These are phyloP conservation scores for Cyberlindnera euphorbiiphila DNA, from an alignment of 805 yeast genomes.

Conservation along the genomic window DNA sequence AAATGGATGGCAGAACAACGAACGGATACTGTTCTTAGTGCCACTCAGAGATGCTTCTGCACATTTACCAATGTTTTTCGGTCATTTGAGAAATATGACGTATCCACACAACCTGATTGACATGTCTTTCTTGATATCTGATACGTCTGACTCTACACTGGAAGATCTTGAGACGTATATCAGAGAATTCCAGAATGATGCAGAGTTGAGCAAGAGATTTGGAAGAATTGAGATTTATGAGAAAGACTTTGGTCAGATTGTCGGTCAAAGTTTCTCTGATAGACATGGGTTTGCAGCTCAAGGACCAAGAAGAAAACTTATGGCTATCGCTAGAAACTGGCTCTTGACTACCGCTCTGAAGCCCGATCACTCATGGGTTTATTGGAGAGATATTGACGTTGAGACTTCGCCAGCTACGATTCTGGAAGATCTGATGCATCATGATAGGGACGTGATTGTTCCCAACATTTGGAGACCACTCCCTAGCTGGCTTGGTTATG, in stretches of 20 bases:
- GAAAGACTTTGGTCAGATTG: conserved; percentile 89
- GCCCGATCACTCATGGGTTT: conserved; percentile 93
- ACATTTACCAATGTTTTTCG: conserved; percentile 85
- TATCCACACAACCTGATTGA: conserved; percentile 88
- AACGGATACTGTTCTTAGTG: conserved; percentile 78
- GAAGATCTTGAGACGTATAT: conserved; percentile 56
- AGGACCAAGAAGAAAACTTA: conserved; percentile 89
- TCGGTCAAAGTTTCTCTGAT: conserved; percentile 91
- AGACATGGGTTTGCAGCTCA: conserved; percentile 96
- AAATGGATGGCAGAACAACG: conserved; percentile 76
- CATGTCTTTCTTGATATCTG: conserved; percentile 80
- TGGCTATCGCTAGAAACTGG: conserved; percentile 98
- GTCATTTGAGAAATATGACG: conserved; percentile 72
- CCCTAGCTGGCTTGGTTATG: conserved; percentile 82
- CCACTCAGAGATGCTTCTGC: conserved; percentile 91
- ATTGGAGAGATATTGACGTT: conserved; percentile 98
- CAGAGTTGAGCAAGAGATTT: conserved; percentile 58
- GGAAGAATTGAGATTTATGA: conserved; percentile 85
- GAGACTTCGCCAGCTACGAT: conserved; percentile 83
- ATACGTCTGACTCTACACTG: conserved; percentile 86
- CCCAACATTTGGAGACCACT: conserved; percentile 93
- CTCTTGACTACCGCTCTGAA: conserved; percentile 76
- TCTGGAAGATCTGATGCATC: conserved; percentile 89
- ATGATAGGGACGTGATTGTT: conserved; percentile 85
- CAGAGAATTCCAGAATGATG: conserved; percentile 59